Conservation (phyloP, 2,329 filamentous ascomycete genomes). For the Ophiocordyceps sinensis region DNA sequence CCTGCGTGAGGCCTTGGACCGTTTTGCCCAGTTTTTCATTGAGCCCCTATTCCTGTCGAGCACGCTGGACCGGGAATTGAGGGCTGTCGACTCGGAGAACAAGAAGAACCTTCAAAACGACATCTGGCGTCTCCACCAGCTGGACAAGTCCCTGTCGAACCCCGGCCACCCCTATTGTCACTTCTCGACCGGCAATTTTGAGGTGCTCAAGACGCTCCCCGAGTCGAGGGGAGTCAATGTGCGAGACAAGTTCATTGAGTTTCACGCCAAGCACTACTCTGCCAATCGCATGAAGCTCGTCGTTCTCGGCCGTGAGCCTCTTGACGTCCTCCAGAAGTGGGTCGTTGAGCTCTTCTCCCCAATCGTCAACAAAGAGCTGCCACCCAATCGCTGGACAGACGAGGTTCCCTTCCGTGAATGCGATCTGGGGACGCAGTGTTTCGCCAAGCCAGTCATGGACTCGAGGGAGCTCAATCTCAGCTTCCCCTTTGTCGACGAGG, state of each 20-base stretch:
- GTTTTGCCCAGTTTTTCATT: slow-evolving; percentile 90
- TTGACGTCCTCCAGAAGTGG: slow-evolving; percentile 76
- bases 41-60: slow-evolving; percentile 73
- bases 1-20: slow-evolving; percentile 69
- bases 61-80: slow-evolving; percentile 74
- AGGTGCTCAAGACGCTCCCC: slow-evolving; percentile 72
- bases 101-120: slow-evolving; percentile 95
- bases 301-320: slow-evolving; percentile 64
- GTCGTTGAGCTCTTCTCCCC: slow-evolving; percentile 68
- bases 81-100: slow-evolving; percentile 87
- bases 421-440: slow-evolving; percentile 53
- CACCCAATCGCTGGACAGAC: slow-evolving; percentile 39
- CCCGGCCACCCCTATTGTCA: slow-evolving; percentile 78
- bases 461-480: slow-evolving; percentile 63
- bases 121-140: slow-evolving; percentile 72
- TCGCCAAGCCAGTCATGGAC: slow-evolving; percentile 87
- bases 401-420: slow-evolving; percentile 33
- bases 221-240: slow-evolving; percentile 71
- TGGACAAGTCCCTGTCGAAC: slow-evolving; percentile 80
- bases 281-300: slow-evolving; percentile 90
- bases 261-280: slow-evolving; percentile 80
- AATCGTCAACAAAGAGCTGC: slow-evolving; percentile 68
- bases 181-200: slow-evolving; percentile 80
- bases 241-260: slow-evolving; percentile 81
- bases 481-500: slow-evolving; percentile 79